A percentile compares a stretch with the other conserved stretches of the same genome.
phyloP scores from a whole-genome alignment of 306 rosid species.

The Chamaecrista fasciculata region DNA sequence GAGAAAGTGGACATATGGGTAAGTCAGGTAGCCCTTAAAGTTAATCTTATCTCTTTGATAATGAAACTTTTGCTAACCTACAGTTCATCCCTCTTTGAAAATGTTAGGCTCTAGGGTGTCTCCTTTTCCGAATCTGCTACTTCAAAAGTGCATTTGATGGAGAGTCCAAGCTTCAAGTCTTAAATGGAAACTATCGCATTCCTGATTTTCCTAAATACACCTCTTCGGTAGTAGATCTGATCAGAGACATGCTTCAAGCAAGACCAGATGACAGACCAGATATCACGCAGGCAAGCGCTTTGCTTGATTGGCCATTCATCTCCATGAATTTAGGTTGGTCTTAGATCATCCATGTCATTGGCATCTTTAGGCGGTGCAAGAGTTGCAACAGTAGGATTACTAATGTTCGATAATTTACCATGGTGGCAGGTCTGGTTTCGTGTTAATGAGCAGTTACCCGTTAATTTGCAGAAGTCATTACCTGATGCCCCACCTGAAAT shows the following conservation, averaged over 20 bases:
- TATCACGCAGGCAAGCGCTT: constrained; percentile 99
- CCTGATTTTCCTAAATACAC: constrained; percentile 80
- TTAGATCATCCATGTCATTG: constrained; percentile 68
- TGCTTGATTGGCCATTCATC: constrained; percentile 99
- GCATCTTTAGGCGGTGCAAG: constrained; percentile 54
- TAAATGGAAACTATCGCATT: constrained; percentile 96
- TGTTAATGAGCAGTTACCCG: constrained; percentile 82
- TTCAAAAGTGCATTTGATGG: constrained; percentile 97
- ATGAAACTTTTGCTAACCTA: constrained; percentile 6
- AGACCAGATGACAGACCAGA: constrained; percentile 97
- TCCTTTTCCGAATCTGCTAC: constrained; percentile 92
- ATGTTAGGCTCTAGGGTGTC: constrained; percentile 95
- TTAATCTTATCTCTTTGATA: constrained; percentile 13
- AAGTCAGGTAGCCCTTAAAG: constrained; percentile 37
- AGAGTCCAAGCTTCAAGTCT: constrained; percentile 95
- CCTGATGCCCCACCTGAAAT: constrained; percentile 77
- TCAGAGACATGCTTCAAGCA: constrained; percentile 92
- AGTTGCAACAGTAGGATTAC: constrained; percentile 38
- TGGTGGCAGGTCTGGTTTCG: constrained; percentile 91
- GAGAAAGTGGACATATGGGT: constrained; percentile 99
- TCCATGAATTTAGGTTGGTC: constrained; percentile 99
- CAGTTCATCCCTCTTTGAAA: constrained; percentile 31
- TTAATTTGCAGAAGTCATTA: constrained; percentile 76
- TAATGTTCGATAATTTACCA: constrained; percentile 34
- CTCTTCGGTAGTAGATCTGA: constrained; percentile 26